Base-by-base conservation (phyloP, 805 yeast genomes). In the Candida namnaoensis region DNA sequence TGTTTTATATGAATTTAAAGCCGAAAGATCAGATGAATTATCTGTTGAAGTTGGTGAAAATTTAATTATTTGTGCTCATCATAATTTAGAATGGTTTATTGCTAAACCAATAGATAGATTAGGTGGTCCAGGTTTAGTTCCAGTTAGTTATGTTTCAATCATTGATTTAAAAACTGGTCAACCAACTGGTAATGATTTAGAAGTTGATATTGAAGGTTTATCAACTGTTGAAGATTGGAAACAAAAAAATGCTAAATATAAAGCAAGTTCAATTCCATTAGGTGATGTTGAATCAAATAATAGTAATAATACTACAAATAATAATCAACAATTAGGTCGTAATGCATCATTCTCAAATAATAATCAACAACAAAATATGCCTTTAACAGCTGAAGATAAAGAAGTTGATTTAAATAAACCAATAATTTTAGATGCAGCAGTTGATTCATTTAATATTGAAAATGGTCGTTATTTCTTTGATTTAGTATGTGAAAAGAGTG, bases 181-280 rank as follows among this genome's bases (percentile, higher is more conserved):
- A 51, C 69, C 82, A 42, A 68, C 83, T 39, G 72, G 71, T 26
- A 68, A 78, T 50, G 68, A 76, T 40, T 71, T 78, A 34, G 53
- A 60, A 49, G 78, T 70, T 35, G 82, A 80, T 37, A 82, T 93
- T 35, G 88, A 85, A 36, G 76, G 77, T 41, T 73, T 93, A 47
- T 99, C 99, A 13, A 80, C 90, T 1, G 96, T 93, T 14, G 96
- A 88, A 48, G 93, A 88, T 57, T 93, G 99, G 99, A 93, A 93
- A 63, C 76, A 74, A 41, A 78, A 78, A 49, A 88, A 93, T 27
- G 95, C 96, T 13, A 85, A 79, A 59, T 95, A 93, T 62, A 91
- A 91, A 63, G 96, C 96, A 2, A 78, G 87, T 47, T 81, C 90
- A 33, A 86, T 88, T 36, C 82, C 88, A 7, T 63, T 87, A 41